Base-by-base conservation (phyloP, 495 filamentous ascomycete genomes). In the Parathielavia appendiculata region DNA sequence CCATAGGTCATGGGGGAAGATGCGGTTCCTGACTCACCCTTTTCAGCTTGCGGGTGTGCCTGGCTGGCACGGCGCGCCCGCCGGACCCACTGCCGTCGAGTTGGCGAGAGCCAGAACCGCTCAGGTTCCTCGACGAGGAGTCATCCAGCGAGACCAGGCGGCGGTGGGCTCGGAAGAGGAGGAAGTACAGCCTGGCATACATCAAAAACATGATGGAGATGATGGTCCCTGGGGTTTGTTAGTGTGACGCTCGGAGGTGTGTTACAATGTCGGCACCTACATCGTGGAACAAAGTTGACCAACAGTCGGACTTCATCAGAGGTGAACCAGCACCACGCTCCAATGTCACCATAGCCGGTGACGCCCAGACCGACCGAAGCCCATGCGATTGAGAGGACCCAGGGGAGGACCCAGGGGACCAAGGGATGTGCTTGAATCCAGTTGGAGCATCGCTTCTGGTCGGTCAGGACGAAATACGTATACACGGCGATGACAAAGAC, bases 301-400 rank as follows among this genome's bases (percentile, higher is more conserved):
- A 47, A 58, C n/a, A 77, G 61, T 1, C 75, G 67, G n/a, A 66
- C 61, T 26, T 61, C 14, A 57, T 77, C 75, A 19, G 61, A 66
- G 2, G 73, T 75, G 54, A 77, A 75, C 75, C 75, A 77, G 58
- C 74, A 75, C 74, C 74, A 73, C 62, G 47, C 22, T 17, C 75
- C 75, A 30, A 77, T 76, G 45, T 75, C 67, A 0, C 73, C 73
- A 59, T 77, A 77, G 6, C 75, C 75, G 4, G 63, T 56, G 3
- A 74, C 53, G 1, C 41, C 69, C 6, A 74, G 56, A 10, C 75
- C 73, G 20, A 76, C 35, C 0, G 65, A 55, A 0, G 75, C 70
- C 73, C 71, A 75, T 1, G 71, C 34, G 9, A 57, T 40, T 0
- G 72, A 75, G 38, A 75, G 50, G 4, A 70, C 46, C 75, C 73